Conservation (phyloP, 805 yeast species). For the Saccharomyces kudriavzevii region DNA sequence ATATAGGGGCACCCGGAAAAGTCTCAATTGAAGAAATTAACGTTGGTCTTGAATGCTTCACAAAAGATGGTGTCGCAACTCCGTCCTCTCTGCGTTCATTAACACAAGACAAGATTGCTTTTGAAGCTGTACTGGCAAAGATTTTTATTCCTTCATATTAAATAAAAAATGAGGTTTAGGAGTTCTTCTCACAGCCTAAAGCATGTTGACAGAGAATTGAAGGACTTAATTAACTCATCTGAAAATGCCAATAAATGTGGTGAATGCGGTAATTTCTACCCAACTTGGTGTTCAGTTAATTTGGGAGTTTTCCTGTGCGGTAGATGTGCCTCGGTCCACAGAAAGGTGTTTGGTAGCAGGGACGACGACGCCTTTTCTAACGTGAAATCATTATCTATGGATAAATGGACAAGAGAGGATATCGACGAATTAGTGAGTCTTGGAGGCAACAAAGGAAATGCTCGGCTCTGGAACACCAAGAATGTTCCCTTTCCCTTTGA, state of each 20-base stretch:
- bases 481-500: conserved; percentile 65
- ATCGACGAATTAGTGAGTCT: conserved; percentile 33
- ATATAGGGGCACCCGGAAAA: neutral
- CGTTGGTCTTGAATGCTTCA: neutral
- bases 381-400: conserved; percentile 68
- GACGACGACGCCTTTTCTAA: conserved; percentile 41
- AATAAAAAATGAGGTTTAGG: conserved; percentile 6
- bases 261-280: conserved; percentile 62
- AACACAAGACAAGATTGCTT: neutral
- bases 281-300: conserved; percentile 37
- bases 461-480: conserved; percentile 58
- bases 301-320: conserved; percentile 75
- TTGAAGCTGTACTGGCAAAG: neutral
- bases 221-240: conserved; percentile 49
- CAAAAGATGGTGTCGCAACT: neutral
- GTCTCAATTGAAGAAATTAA: neutral
- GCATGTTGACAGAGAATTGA: conserved; percentile 40
- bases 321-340: conserved; percentile 73
- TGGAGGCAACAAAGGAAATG: conserved; percentile 59
- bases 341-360: conserved; percentile 45
- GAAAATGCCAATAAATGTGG: conserved; percentile 68
- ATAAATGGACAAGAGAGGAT: conserved; percentile 56
- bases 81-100: neutral
- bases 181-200: conserved; percentile 5
- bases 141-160: neutral